Percentiles rank a stretch among this genome's conserved stretches.
Evolutionary conservation across 768 basidiomycete species (phyloP).

Genomic region (Tulasnella sp.): DNA sequence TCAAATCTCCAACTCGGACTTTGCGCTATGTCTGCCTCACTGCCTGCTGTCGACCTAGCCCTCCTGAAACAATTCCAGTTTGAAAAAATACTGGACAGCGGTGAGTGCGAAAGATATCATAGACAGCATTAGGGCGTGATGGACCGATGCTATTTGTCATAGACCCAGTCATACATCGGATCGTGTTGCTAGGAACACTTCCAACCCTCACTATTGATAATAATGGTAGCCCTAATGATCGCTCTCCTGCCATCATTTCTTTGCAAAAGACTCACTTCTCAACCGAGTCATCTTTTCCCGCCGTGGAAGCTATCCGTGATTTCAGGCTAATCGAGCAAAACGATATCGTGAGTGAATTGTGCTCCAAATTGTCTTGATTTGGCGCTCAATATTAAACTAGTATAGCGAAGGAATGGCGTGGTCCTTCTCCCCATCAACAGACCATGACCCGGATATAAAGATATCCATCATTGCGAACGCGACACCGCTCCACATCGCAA

Average conservation of each 20-base stretch:
- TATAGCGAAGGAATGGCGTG: slow-evolving; percentile 80
- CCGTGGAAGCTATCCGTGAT: slow-evolving; percentile 42
- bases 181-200: slow-evolving; percentile 68
- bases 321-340: slow-evolving; percentile 55
- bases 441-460: slow-evolving; percentile 62
- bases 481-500: slow-evolving; percentile 82
- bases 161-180: slow-evolving; percentile 59
- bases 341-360: slow-evolving; percentile 55
- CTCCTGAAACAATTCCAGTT: slow-evolving; percentile 51
- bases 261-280: slow-evolving; percentile 72
- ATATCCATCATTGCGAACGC: slow-evolving; percentile 84
- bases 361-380: slow-evolving; percentile 10
- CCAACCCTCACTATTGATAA: slow-evolving; percentile 36
- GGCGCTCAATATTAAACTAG: slow-evolving; percentile 42
- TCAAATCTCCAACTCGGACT: not conserved
- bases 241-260: slow-evolving; percentile 42
- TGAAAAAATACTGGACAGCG: slow-evolving; percentile 54
- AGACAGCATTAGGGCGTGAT: not conserved
- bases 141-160: not conserved
- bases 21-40: not conserved
- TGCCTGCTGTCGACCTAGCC: not conserved
- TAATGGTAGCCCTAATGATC: slow-evolving; percentile 51
- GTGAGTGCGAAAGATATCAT: slow-evolving; percentile 28
- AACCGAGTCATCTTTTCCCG: slow-evolving; percentile 40
- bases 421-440: slow-evolving; percentile 44